Evolutionary conservation across 495 filamentous ascomycete genomes (phyloP).

Genomic region (Xylaria palmicola): DNA sequence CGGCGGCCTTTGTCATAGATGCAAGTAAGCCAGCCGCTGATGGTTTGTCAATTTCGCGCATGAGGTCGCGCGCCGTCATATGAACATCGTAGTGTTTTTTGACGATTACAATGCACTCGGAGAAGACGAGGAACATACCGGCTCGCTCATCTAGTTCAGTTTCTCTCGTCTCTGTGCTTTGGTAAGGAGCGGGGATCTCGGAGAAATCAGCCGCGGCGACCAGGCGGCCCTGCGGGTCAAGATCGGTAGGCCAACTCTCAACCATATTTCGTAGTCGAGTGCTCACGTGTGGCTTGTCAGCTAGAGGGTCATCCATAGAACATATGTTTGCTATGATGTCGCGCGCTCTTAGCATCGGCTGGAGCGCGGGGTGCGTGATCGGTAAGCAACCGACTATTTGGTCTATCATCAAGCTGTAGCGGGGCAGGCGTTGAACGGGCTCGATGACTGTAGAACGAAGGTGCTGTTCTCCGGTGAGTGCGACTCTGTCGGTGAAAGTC

Average conservation of each 20-base stretch:
- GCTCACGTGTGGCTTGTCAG: conserved; percentile 66
- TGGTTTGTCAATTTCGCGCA: conserved; percentile 80
- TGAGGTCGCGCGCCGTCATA: conserved; percentile 70
- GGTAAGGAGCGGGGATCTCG: conserved; percentile 74
- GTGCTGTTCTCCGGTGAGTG: conserved; percentile 84
- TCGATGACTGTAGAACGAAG: conserved; percentile 93
- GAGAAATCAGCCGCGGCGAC: conserved; percentile 81
- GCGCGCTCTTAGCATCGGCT: conserved; percentile 75
- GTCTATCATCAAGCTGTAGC: conserved; percentile 94
- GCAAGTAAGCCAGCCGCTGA: conserved; percentile 56
- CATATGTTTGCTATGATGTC: conserved; percentile 95
- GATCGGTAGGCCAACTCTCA: conserved; percentile 72
- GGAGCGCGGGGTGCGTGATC: conserved; percentile 76
- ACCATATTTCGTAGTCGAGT: conserved; percentile 73
- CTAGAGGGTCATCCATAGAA: conserved; percentile 70
- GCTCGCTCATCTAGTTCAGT: conserved; percentile 39
- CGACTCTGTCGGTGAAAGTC: conserved; percentile 73
- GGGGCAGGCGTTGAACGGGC: conserved; percentile 89
- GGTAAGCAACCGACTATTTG: conserved; percentile 85
- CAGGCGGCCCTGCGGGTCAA: conserved; percentile 73
- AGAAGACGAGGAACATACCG: conserved; percentile 80
- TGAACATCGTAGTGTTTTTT: conserved; percentile 60
- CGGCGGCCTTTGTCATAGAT: conserved; percentile 54
- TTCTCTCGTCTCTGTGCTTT: conserved; percentile 29
- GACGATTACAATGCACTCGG: conserved; percentile 75